Conservation (phyloP, 176 grass and related monocot genomes). For the Oryza rufipogon region DNA sequence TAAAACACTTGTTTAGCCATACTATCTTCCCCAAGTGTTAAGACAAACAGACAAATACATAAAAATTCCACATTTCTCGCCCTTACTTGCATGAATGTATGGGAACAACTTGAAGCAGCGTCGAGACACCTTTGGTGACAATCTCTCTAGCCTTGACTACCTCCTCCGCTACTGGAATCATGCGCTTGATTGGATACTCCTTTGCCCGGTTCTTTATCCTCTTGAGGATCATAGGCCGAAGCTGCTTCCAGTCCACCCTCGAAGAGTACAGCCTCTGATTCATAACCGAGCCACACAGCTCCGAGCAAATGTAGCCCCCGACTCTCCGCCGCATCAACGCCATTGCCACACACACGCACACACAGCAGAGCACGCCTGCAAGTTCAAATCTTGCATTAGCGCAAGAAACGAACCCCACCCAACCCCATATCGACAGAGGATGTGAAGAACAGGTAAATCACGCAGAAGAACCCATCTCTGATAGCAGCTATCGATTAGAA, state of each 20-base stretch:
- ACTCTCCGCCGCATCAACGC: constrained; percentile 35
- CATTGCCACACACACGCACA: constrained; percentile 45
- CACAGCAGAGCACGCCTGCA: constrained; percentile 20
- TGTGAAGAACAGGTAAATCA: background rate
- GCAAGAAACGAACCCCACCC: background rate
- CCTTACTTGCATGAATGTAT: constrained; percentile 90
- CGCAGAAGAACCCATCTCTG: background rate
- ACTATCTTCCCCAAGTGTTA: background rate
- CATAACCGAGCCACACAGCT: constrained; percentile 39
- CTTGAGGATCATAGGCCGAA: constrained; percentile 90
- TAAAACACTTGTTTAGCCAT: constrained; percentile 20
- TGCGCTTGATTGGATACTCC: constrained; percentile 72
- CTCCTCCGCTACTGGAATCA: constrained; percentile 79
- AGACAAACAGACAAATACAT: background rate
- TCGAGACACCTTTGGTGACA: constrained; percentile 58
- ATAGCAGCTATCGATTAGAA: background rate
- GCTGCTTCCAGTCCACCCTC: constrained; percentile 78
- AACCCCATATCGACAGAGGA: background rate
- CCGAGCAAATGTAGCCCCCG: constrained; percentile 19
- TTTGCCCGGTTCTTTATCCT: constrained; percentile 68
- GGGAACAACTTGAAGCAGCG: constrained; percentile 60
- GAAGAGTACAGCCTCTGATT: constrained; percentile 60
- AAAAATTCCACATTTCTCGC: background rate
- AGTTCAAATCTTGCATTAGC: background rate
- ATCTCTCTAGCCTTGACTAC: constrained; percentile 66